Base-by-base conservation (phyloP, 257 asterid genomes). In the Penstemon barbatus region DNA sequence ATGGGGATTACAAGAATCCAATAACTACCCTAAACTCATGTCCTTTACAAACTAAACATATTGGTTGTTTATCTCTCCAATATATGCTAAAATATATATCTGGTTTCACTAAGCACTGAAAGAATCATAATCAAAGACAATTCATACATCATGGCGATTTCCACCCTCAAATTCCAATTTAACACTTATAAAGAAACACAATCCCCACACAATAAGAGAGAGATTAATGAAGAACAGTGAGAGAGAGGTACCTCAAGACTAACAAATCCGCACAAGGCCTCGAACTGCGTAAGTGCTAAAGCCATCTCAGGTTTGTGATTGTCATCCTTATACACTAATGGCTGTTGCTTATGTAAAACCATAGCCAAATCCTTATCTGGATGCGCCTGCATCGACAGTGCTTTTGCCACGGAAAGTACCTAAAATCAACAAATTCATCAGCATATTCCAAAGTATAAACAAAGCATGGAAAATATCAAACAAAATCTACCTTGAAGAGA, bases 241-340 rank as follows among this genome's bases (percentile, higher is more conserved):
- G 18, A 15, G 18, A 15, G 18, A 15, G 18, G 58, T 87, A 93
- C 97, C 97, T 86, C 86, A 57, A 82, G 77, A 74, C 82, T 79
- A 66, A 85, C 76, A 75, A 94, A 94, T 0, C 98, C 98, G 38
- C 98, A 94, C 59, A 94, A 74, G 42, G 98, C 93, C 85, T 87
- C 97, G 62, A 90, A 94, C 11, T 85, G 78, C 0, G 97, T 91
- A 33, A 94, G 63, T 0, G 99, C 98, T 82, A 94, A 84, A 55
- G 98, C 97, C 96, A 91, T 94, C 86, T 94, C 99, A 4, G 98
- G 99, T 80, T 94, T 94, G 84, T 94, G 99, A 82, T 94, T 94
- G 36, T 71, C 96, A 63, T 94, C 99, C 81, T 89, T 94, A 45
- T 94, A 94, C 63, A 81, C 66, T 12, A 45, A 82, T 3, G 98